phyloP scores from a whole-genome alignment of 805 yeast genomes.

The Naumovozyma dairenensis region DNA sequence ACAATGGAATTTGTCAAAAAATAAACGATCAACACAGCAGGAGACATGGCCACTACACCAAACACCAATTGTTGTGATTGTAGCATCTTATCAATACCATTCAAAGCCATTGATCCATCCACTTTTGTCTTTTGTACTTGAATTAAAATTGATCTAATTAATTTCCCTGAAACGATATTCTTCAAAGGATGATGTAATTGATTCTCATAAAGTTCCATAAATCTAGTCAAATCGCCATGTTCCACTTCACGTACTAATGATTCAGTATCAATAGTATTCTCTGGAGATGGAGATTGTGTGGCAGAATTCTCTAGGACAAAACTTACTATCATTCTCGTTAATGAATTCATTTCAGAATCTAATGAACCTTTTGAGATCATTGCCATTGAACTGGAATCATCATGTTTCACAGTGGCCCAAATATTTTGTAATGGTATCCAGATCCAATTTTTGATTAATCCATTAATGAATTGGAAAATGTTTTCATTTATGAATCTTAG shows the following conservation, averaged over 20 bases:
- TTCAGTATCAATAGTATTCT: slow-evolving; percentile 17
- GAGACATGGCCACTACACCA: slow-evolving; percentile 83
- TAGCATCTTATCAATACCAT: slow-evolving; percentile 81
- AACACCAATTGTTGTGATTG: slow-evolving; percentile 91
- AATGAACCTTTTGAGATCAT: slow-evolving; percentile 73
- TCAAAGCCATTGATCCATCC: slow-evolving; percentile 82
- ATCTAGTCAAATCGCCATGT: slow-evolving; percentile 68
- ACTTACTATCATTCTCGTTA: slow-evolving; percentile 81
- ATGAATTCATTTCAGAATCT: slow-evolving; percentile 64
- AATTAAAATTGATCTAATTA: slow-evolving; percentile 68
- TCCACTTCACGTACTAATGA: slow-evolving; percentile 37
- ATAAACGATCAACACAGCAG: slow-evolving; percentile 54
- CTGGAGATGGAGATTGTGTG: slow-evolving; percentile 3
- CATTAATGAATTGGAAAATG: slow-evolving; percentile 50
- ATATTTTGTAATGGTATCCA: slow-evolving; percentile 64
- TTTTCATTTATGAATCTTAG: slow-evolving; percentile 47
- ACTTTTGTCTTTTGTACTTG: slow-evolving; percentile 96
- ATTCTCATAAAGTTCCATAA: slow-evolving; percentile 71
- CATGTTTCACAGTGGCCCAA: slow-evolving; percentile 74
- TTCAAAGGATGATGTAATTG: slow-evolving; percentile 64
- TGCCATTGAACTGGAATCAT: slow-evolving; percentile 61
- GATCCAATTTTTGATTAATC: slow-evolving; percentile 78
- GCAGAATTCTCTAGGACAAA: slow-evolving; percentile 17
- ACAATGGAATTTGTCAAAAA: slow-evolving; percentile 31
- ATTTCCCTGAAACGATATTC: slow-evolving; percentile 53